Evolutionary conservation across 495 filamentous ascomycete genomes (phyloP).

Genomic region (Penicillium herquei): DNA sequence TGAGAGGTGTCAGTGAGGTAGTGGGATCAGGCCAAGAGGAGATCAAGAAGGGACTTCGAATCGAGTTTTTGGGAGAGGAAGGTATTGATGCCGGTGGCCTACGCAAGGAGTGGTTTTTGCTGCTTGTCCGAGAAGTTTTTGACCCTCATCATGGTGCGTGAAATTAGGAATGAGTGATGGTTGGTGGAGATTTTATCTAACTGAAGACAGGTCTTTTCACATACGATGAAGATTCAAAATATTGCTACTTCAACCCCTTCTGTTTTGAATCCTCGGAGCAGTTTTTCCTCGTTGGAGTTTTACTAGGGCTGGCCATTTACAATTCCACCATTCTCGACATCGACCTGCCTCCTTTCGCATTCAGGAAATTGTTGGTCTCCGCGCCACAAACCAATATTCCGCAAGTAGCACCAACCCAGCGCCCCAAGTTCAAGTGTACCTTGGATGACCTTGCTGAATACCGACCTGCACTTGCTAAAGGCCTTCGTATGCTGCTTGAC

Average conservation of each 20-base stretch:
- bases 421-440: conserved; percentile 65
- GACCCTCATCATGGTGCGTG: conserved; percentile 83
- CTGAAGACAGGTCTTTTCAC: conserved; percentile 69
- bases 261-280: conserved; percentile 93
- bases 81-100: conserved; percentile 90
- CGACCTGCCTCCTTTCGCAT: conserved; percentile 87
- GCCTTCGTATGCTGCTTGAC: conserved; percentile 73
- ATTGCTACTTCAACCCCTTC: conserved; percentile 93
- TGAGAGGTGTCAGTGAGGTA: conserved; percentile 82
- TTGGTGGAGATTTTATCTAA: conserved; percentile 12
- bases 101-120: conserved; percentile 93
- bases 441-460: conserved; percentile 86
- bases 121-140: conserved; percentile 89
- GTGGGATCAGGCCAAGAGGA: conserved; percentile 82
- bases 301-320: conserved; percentile 91
- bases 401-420: conserved; percentile 49
- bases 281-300: conserved; percentile 85
- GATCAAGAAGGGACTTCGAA: conserved; percentile 87
- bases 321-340: conserved; percentile 95
- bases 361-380: conserved; percentile 79
- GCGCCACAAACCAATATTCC: conserved; percentile 56
- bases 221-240: conserved; percentile 92
- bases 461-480: conserved; percentile 72
- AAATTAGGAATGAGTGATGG: background rate
- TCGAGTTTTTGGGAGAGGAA: conserved; percentile 86